Base-by-base conservation (phyloP, 2,329 filamentous ascomycete species). In the Leptographium radiaticola region DNA sequence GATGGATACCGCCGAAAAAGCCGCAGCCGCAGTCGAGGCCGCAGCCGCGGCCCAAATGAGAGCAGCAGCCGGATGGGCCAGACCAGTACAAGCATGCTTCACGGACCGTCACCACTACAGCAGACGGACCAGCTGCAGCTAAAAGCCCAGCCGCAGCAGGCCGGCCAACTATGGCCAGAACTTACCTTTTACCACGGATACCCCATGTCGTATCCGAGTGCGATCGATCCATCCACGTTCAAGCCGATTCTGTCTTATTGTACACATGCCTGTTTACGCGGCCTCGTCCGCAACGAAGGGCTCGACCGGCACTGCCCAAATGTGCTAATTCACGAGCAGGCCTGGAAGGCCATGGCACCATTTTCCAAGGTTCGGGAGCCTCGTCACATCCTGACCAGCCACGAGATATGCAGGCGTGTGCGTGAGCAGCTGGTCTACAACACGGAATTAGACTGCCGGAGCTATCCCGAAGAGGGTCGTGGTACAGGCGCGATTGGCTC, bases 401-500 rank as follows among this genome's bases (percentile, higher is more conserved):
- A 11, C 9, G 36, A 51, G n/a, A 10, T 53, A 6, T n/a, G 36
- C 16, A 39, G 36, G 30, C 46, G 18, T 13, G 30, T 53, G 16
- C 34, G 45, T 6, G 16, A 25, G 16, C 52, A 53, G 46, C 48
- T 54, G 34, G 42, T 36, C n/a, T 18, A 13, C 33, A 47, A 51
- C 30, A 46, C 51, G 4, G 53, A 54, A 5, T 20, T 43, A 2
- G 53, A 54, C 38, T 51, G 53, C 48, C 13, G 48, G 15, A 43
- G 30, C 38, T 36, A 44, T 4, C 8, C 36, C 11, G 45, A 39
- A 4, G 8, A 36, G 38, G 46, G 45, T 15, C 30, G 36, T 2
- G n/a, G n/a, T 5, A 45, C 43, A 2, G 56, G 53, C 43, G 53
- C 50, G 11, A 52, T 45, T 38, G 56, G 49, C 15, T 43, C 15